Evolutionary conservation across 176 grass and related monocot species (phyloP).

Genomic region (Carex littledalei): DNA sequence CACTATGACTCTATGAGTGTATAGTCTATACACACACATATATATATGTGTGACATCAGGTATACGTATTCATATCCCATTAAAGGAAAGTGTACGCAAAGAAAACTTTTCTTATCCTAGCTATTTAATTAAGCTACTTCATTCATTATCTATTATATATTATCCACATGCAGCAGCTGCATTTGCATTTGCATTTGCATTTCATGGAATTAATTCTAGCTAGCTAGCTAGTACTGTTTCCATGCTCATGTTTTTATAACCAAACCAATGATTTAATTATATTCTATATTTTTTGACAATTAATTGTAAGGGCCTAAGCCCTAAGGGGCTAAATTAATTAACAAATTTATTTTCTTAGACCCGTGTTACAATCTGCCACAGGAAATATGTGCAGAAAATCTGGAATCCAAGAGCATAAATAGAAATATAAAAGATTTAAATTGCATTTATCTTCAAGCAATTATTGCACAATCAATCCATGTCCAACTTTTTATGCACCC

Average conservation of each 20-base stretch:
- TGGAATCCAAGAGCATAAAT: neutral
- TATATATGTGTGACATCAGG: constrained; percentile 14
- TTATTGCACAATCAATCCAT: neutral
- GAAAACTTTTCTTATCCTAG: neutral
- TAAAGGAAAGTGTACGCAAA: constrained; percentile 15
- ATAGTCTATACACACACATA: too few relatives aligned
- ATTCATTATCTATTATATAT: neutral
- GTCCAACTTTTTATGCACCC: neutral
- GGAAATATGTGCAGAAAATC: neutral
- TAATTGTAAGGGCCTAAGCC: too few relatives aligned
- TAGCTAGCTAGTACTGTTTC: too few relatives aligned
- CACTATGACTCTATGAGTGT: too few relatives aligned
- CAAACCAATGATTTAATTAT: neutral
- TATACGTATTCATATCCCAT: constrained; percentile 2
- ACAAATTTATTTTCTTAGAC: neutral
- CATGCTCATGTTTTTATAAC: neutral
- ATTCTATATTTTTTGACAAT: neutral
- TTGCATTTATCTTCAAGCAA: constrained; percentile 1
- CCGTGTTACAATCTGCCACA: neutral
- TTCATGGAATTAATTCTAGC: neutral
- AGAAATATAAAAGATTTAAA: neutral
- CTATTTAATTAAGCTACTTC: neutral
- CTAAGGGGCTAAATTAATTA: too few relatives aligned
- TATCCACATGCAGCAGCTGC: neutral
- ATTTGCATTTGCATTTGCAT: too few relatives aligned